Evolutionary conservation across 495 filamentous ascomycete genomes (phyloP), one percentile per base, ranked within the genome.

Genomic region (Talaromyces liani): DNA sequence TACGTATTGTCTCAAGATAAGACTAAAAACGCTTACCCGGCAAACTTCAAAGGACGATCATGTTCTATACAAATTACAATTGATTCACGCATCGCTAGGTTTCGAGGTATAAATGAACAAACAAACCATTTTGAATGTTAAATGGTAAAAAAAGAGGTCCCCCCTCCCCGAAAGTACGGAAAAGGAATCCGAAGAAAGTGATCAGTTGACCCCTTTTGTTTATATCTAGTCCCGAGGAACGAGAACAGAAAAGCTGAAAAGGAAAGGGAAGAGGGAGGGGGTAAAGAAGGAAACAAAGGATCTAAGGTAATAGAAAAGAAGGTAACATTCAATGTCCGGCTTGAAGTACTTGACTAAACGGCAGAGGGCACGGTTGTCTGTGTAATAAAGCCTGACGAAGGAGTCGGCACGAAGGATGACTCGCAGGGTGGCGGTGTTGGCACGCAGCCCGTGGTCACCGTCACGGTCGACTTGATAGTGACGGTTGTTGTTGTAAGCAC

Each of bases 81-180:
- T 75, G 16, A 69, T 71, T 47, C 65, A 67, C 2, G 65, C 68
- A n/a, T 76, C 49, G 49, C 49, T 53, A 53, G 49, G 49, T 1
- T 53, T 53, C 22, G 18, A 53, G 49, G 22, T 53, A 22, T 20
- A 8, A 36, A 1, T 53, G 22, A 53, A 53, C 49, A 53, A 53
- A 53, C 49, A 53, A 8, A 22, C n/a, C 9, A 24, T 4, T 9
- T 8, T 53, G 49, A 20, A 53, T 25, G 36, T 7, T 53, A 22
- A 20, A 53, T 51, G 49, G 49, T 53, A 41, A 53, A 53, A 10
- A 53, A 53, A 53, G 49, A 53, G 16, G 45, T 18, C 6, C 45
- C n/a, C 18, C 49, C 49, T 8, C 18, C 33, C 49, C 18, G 22
- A 53, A 22, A 24, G 22, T 53, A 14, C 6, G 18, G 22, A 53